Percentiles rank a stretch among this genome's conserved stretches.
Conservation (phyloP, 176 grass and related monocot species). For the Musa troglodytarum region DNA sequence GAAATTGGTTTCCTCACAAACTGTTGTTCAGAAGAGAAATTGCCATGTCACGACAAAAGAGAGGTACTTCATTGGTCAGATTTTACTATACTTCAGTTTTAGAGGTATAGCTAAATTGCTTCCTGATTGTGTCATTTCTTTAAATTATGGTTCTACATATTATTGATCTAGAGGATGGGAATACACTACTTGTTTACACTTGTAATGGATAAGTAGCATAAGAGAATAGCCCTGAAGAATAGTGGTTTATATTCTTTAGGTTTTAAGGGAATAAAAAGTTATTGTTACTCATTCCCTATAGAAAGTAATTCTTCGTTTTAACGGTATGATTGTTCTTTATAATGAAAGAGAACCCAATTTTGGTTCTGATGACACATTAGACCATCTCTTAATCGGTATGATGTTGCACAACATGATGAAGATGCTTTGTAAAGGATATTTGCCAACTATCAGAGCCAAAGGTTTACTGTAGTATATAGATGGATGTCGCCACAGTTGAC, state of each 20-base stretch:
- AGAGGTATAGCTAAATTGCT: too few relatives aligned
- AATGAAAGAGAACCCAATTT: not conserved
- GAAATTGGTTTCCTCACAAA: not conserved
- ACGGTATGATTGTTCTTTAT: too few relatives aligned
- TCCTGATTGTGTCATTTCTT: not conserved
- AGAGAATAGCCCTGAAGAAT: not conserved
- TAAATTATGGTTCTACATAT: not conserved
- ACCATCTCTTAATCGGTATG: not conserved
- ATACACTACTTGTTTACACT: not conserved
- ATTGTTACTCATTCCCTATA: too few relatives aligned
- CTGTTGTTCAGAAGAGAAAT: conserved; percentile 2
- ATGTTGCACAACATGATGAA: too few relatives aligned
- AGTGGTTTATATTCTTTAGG: not conserved
- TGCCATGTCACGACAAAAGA: not conserved
- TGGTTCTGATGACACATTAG: not conserved
- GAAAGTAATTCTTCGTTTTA: too few relatives aligned
- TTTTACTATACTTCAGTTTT: not conserved
- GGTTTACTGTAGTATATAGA: not conserved
- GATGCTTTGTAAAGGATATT: too few relatives aligned
- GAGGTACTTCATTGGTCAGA: conserved; percentile 2
- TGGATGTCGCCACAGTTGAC: not conserved
- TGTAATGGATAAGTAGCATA: not conserved
- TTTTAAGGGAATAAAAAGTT: not conserved
- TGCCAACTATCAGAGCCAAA: too few relatives aligned
- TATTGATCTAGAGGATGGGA: not conserved